A percentile compares a stretch with the other conserved stretches of the same genome.
Evolutionary conservation across 2,329 filamentous ascomycete genomes (phyloP).

Genomic region (Pestalotiopsis sp.): DNA sequence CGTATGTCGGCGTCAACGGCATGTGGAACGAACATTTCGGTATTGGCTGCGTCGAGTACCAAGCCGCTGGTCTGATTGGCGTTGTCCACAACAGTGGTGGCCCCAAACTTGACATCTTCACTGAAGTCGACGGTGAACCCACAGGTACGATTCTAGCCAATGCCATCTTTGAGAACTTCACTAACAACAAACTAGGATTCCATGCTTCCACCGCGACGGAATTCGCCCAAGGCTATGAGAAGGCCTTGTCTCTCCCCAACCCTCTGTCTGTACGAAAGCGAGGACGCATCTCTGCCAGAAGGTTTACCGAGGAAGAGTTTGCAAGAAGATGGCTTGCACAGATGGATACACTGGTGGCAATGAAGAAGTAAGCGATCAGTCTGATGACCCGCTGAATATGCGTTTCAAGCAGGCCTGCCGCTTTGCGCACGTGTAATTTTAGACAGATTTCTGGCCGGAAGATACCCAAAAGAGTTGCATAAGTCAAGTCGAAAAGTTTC

Average conservation of each 20-base stretch:
- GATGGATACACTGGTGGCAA: conserved; percentile 70
- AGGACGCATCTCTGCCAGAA: conserved; percentile 75
- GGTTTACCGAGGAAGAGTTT: conserved; percentile 91
- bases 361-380: conserved; percentile 24
- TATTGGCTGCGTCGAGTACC: conserved; percentile 97
- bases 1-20: conserved; percentile 88
- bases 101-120: conserved; percentile 90
- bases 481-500: background rate
- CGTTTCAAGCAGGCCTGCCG: background rate
- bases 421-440: background rate
- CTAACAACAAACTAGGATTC: conserved; percentile 63
- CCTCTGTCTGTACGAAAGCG: conserved; percentile 74
- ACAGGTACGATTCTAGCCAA: conserved; percentile 61
- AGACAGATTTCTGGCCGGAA: background rate
- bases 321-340: conserved; percentile 75
- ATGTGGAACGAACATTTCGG: conserved; percentile 99
- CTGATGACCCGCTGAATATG: background rate
- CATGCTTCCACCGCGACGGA: conserved; percentile 78
- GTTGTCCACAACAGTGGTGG: conserved; percentile 94
- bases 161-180: background rate
- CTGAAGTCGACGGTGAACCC: conserved; percentile 73
- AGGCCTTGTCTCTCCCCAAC: conserved; percentile 73
- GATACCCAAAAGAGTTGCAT: conserved; percentile 6
- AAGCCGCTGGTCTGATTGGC: conserved; percentile 88
- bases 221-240: conserved; percentile 79